Evolutionary conservation across 208 protist species (phyloP), one percentile per base, ranked within the genome.

Genomic region (Kentomonas sorsogonicus): DNA sequence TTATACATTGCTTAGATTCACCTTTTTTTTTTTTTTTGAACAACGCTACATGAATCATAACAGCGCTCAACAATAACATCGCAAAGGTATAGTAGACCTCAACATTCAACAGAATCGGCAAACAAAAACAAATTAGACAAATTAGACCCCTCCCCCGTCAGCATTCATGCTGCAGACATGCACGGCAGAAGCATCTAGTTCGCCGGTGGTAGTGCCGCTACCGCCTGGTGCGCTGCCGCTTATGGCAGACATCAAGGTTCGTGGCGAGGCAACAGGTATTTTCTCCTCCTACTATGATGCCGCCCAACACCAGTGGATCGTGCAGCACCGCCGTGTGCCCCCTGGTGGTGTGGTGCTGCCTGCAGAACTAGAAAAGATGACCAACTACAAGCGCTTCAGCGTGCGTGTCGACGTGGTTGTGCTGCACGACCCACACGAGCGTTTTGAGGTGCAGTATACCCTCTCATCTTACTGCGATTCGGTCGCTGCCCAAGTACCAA

Each of bases 271-370:
- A 18, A 64, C 74, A 9, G 82, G 69, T 2, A 47, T 89, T 2
- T 36, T 83, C 0, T 63, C 74, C n/a, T 85, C 77, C 39, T 83
- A 79, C 55, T 85, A 75, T 64, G 61, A 83, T 36, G 67, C 67
- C 0, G 69, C 69, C 44, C 50, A 53, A 39, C 70, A 76, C 41
- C 43, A 47, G 1, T 89, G 82, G 82, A 64, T 83, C 1, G 77
- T 89, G 39, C 43, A 71, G 13, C 82, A 80, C 27, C 29, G 59
- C 18, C 68, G 70, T 0, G 43, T 82, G n/a, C 47, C 67, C 29
- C n/a, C n/a, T n/a, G n/a, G 50, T 11, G 22, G 29, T 7, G 50
- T 5, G 50, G 27, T 40, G 15, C 1, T 22, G 29, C 33, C 3
- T 33, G 13, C 36, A 11, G n/a, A n/a, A n/a, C n/a, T 29, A 33